A percentile compares a stretch with the other conserved stretches of the same genome.
These are phyloP conservation scores for Aspergillus saccharolyticus DNA, from an alignment of 495 filamentous ascomycete species.

Conservation along the genomic window DNA sequence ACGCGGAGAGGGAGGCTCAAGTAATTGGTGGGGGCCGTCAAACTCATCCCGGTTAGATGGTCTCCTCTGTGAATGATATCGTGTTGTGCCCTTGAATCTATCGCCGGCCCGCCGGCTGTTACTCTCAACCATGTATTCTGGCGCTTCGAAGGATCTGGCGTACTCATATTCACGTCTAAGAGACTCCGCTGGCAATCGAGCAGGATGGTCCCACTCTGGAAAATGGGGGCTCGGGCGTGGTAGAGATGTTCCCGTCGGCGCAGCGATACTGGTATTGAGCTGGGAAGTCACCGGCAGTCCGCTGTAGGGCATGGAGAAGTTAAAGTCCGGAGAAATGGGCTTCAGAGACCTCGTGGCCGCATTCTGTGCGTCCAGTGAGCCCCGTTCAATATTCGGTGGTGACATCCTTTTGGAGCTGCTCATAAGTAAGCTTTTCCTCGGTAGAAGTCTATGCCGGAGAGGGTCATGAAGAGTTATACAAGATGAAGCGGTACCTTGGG, in stretches of 20 bases:
- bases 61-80: conserved; percentile 60
- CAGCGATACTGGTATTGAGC: conserved; percentile 32
- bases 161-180: conserved; percentile 31
- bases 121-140: conserved; percentile 40
- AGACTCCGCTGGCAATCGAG: conserved; percentile 29
- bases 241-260: conserved; percentile 32
- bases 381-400: conserved; percentile 27
- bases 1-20: conserved; percentile 60
- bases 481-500: conserved; percentile 36
- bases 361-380: conserved; percentile 26
- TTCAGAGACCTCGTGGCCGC: conserved; percentile 17
- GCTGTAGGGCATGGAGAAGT: conserved; percentile 29
- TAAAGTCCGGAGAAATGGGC: conserved; percentile 28
- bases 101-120: conserved; percentile 34
- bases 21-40: conserved; percentile 76
- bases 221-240: conserved; percentile 27
- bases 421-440: conserved; percentile 16
- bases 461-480: conserved; percentile 14
- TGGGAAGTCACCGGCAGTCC: conserved; percentile 27
- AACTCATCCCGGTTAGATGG: conserved; percentile 85
- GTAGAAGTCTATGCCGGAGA: conserved; percentile 3
- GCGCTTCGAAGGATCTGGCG: conserved; percentile 29
- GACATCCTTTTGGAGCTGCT: conserved; percentile 35
- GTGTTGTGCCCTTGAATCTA: conserved; percentile 45
- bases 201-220: conserved; percentile 35